These are phyloP conservation scores for Ascochyta clinopodiicola DNA, from an alignment of 2,329 filamentous ascomycete genomes.

Conservation along the genomic window DNA sequence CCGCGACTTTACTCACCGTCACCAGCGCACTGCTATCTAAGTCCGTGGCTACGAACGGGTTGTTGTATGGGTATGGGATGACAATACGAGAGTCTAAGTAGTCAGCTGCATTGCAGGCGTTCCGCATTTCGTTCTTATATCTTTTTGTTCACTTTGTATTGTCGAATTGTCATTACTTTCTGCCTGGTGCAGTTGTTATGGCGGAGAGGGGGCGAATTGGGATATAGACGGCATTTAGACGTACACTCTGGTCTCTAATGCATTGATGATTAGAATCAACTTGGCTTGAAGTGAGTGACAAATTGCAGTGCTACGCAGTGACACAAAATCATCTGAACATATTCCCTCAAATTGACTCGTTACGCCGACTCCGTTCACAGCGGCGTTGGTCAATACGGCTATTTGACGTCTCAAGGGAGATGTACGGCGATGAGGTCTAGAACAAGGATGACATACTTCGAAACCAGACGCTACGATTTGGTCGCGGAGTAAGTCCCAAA, in stretches of 20 bases:
- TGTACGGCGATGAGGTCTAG: too few species aligned
- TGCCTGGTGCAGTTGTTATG: conserved; percentile 7
- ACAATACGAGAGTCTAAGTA: background rate
- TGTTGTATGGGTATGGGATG: background rate
- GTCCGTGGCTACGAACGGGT: background rate
- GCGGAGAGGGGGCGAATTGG: background rate
- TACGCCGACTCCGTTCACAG: too few species aligned
- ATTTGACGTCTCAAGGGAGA: too few species aligned
- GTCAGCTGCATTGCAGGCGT: conserved; percentile 3
- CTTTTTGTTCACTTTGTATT: background rate
- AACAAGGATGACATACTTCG: too few species aligned
- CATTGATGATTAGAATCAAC: background rate
- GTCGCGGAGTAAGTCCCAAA: too few species aligned
- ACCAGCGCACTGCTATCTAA: conserved; percentile 22
- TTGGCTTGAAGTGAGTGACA: background rate
- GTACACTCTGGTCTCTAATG: conserved; percentile 10
- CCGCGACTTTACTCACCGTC: conserved; percentile 33
- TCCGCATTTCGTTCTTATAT: background rate
- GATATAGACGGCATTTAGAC: conserved; percentile 15
- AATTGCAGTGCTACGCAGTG: background rate
- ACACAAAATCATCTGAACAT: too few species aligned
- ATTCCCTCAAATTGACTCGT: too few species aligned
- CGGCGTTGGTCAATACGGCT: too few species aligned
- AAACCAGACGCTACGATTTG: too few species aligned
- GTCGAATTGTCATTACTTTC: background rate